A percentile compares a stretch with the other conserved stretches of the same genome.
Evolutionary conservation across 352 stramenopile genomes (phyloP).

Genomic region (Thraustochytrium sp.): DNA sequence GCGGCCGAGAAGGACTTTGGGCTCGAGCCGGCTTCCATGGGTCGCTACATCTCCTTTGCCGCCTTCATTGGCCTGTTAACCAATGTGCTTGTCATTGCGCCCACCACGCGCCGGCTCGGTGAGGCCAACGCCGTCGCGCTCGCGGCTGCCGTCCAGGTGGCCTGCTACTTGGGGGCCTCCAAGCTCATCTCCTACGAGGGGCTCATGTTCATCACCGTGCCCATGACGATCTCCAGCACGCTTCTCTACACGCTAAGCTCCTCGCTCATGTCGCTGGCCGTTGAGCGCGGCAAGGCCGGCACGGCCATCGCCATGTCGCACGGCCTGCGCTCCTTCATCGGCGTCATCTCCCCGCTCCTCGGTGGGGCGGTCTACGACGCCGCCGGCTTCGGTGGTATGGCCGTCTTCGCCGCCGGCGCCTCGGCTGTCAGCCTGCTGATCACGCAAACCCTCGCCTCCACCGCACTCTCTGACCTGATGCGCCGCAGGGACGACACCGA

Average conservation of each 20-base stretch:
- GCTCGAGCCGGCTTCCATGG: neutral
- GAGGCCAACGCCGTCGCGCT: neutral
- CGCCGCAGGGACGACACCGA: neutral
- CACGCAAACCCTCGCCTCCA: neutral
- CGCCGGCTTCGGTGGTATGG: neutral
- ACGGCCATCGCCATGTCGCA: conserved; percentile 47
- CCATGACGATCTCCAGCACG: conserved; percentile 33
- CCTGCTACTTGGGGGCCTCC: neutral
- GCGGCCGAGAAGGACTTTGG: neutral
- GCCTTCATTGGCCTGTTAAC: conserved; percentile 41
- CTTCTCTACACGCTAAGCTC: conserved; percentile 46
- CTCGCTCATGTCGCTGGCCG: conserved; percentile 45
- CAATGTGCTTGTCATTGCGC: conserved; percentile 27
- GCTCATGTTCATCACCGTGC: conserved; percentile 35
- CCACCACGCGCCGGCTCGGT: neutral
- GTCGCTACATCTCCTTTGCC: conserved; percentile 39
- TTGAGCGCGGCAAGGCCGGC: neutral
- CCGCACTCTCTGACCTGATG: neutral
- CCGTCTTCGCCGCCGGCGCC: neutral
- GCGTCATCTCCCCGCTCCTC: conserved; percentile 42
- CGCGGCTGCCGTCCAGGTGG: neutral
- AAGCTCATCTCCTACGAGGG: neutral
- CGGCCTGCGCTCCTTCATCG: conserved; percentile 37
- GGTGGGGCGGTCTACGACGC: conserved; percentile 28
- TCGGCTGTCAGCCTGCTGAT: neutral